Evolutionary conservation across 495 filamentous ascomycete species (phyloP).

Genomic region (Xeromyces bisporus): DNA sequence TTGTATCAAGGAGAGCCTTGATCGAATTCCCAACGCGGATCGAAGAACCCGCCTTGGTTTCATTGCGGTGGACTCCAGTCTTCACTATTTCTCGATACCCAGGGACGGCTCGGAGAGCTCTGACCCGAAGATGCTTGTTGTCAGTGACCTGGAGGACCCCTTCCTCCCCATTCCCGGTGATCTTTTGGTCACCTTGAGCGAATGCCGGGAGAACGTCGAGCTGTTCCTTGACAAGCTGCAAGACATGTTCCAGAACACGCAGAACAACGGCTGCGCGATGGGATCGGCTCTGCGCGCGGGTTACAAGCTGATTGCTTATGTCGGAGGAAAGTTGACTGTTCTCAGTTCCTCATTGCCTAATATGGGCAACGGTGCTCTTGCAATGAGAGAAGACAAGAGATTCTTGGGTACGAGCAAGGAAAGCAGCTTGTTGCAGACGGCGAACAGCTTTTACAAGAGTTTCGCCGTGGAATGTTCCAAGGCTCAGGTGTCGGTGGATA

Average conservation of each 20-base stretch:
- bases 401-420: slow-evolving; percentile 89
- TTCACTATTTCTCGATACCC: slow-evolving; percentile 91
- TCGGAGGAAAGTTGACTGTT: slow-evolving; percentile 88
- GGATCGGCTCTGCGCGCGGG: slow-evolving; percentile 82
- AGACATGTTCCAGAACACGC: slow-evolving; percentile 90
- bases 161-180: slow-evolving; percentile 90
- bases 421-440: slow-evolving; percentile 69
- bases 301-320: slow-evolving; percentile 82
- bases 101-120: slow-evolving; percentile 68
- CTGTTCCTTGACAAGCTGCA: slow-evolving; percentile 80
- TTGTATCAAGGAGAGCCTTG: slow-evolving; percentile 87
- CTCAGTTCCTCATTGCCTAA: slow-evolving; percentile 84
- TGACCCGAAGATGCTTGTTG: slow-evolving; percentile 79
- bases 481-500: slow-evolving; percentile 94
- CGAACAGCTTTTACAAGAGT: slow-evolving; percentile 93
- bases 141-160: slow-evolving; percentile 91
- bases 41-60: slow-evolving; percentile 83
- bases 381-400: slow-evolving; percentile 95
- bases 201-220: slow-evolving; percentile 81
- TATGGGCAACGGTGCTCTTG: slow-evolving; percentile 72
- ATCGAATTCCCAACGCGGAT: slow-evolving; percentile 94
- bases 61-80: slow-evolving; percentile 83
- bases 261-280: slow-evolving; percentile 74
- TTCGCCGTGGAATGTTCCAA: slow-evolving; percentile 98
- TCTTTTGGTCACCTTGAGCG: slow-evolving; percentile 76